Percentiles rank a stretch among this genome's conserved stretches.
phyloP scores from a whole-genome alignment of 1,284 basidiomycete genomes.

The Phylloboletellus chloephorus region DNA sequence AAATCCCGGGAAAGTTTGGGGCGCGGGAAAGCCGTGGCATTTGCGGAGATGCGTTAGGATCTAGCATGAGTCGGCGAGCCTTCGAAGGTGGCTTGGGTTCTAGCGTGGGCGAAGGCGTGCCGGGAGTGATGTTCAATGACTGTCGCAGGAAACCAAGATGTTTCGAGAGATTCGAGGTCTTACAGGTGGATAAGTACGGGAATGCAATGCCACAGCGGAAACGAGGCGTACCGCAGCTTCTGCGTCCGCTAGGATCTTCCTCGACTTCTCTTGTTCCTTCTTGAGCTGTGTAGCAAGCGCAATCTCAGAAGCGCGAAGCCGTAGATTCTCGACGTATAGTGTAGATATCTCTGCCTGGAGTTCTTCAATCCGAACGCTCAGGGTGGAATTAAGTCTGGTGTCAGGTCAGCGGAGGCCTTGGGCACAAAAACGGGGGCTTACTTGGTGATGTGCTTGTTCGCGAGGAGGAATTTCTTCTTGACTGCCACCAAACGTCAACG shows the following conservation, averaged over 20 bases:
- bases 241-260: conserved; percentile 62
- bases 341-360: conserved; percentile 74
- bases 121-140: conserved; percentile 44
- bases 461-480: conserved; percentile 85
- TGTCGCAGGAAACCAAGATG: conserved; percentile 62
- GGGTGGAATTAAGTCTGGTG: conserved; percentile 72
- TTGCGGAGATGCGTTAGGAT: conserved; percentile 44
- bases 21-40: conserved; percentile 56
- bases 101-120: conserved; percentile 30
- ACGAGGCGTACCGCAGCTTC: conserved; percentile 60
- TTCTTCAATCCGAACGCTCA: conserved; percentile 77
- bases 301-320: conserved; percentile 73
- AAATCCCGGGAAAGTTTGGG: conserved; percentile 60
- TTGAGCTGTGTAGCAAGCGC: conserved; percentile 68
- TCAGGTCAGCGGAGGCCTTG: conserved; percentile 9
- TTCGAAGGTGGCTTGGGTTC: conserved; percentile 47
- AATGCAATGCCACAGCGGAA: conserved; percentile 14
- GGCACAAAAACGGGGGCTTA: conserved; percentile 29
- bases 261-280: conserved; percentile 70
- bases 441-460: conserved; percentile 87
- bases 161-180: conserved; percentile 62
- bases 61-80: conserved; percentile 37
- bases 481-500: conserved; percentile 42
- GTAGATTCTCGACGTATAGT: conserved; percentile 74
- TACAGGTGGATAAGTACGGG: conserved; percentile 11